These are phyloP conservation scores for Flaveria ramosissima DNA, from an alignment of 129 eudicot genomes.

Conservation along the genomic window DNA sequence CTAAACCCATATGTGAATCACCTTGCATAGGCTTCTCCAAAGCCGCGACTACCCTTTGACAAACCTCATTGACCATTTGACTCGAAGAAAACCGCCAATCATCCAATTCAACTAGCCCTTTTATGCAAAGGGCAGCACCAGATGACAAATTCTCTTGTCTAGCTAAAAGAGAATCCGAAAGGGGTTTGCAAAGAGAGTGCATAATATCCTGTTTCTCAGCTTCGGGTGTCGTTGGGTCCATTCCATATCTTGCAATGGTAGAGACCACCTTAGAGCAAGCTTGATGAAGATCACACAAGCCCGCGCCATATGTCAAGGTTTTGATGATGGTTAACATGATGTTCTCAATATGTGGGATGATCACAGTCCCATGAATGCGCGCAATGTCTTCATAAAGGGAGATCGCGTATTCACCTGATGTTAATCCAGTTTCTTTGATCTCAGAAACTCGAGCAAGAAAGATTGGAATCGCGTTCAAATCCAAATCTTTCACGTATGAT, in stretches of 20 bases:
- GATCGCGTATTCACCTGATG: not conserved
- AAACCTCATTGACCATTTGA: constrained; percentile 8
- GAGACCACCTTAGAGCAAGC: not conserved
- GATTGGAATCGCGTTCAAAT: not conserved
- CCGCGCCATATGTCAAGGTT: not conserved
- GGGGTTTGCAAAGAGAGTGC: constrained; percentile 4
- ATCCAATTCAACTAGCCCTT: not conserved
- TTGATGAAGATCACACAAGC: not conserved
- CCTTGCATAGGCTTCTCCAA: not conserved
- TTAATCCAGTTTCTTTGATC: not conserved
- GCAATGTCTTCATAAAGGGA: not conserved
- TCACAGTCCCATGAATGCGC: not conserved
- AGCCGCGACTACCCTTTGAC: constrained; percentile 3
- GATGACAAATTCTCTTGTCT: not conserved
- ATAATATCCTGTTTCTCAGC: not conserved
- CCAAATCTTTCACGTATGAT: not conserved
- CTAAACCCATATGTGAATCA: not conserved
- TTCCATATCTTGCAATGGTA: constrained; percentile 8
- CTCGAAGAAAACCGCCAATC: constrained; percentile 1
- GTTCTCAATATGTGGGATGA: not conserved
- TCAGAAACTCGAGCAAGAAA: not conserved
- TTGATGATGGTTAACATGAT: constrained; percentile 8
- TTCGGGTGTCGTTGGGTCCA: constrained; percentile 2
- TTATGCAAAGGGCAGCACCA: not conserved
- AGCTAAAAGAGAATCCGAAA: not conserved